These are phyloP conservation scores for Paragyromitra xinjiangensis DNA, from an alignment of 495 filamentous ascomycete species.

Conservation along the genomic window DNA sequence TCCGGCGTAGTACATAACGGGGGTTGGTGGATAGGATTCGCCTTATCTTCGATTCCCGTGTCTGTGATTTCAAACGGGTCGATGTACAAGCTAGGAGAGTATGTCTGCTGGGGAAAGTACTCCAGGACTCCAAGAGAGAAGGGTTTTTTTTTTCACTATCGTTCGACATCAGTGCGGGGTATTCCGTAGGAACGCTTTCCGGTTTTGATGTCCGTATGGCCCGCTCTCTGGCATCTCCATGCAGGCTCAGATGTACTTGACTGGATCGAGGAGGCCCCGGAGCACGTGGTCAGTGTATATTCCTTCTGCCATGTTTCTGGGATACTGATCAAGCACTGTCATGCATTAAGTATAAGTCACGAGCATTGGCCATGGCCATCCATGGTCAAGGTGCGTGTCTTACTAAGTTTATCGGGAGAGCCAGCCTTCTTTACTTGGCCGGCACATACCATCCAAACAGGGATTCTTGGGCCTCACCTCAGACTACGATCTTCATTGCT, in stretches of 20 bases:
- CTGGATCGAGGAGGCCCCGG: constrained; percentile 28
- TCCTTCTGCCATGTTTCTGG: constrained; percentile 15
- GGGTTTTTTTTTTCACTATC: background rate
- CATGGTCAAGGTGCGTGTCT: constrained; percentile 1
- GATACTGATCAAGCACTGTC: constrained; percentile 29
- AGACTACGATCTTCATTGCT: constrained; percentile 20
- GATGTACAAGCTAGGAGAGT: constrained; percentile 1
- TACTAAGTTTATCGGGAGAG: constrained; percentile 25
- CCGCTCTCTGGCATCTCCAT: constrained; percentile 19
- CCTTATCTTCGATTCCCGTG: constrained; percentile 52
- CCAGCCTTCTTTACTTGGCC: constrained; percentile 28
- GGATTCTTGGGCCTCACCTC: constrained; percentile 13
- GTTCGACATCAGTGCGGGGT: constrained; percentile 25
- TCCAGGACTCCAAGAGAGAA: background rate
- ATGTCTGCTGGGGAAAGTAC: background rate
- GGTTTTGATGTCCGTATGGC: constrained; percentile 31
- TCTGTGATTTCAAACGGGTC: constrained; percentile 47
- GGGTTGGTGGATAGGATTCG: constrained; percentile 22
- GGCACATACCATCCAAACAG: constrained; percentile 22
- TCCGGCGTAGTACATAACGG: constrained; percentile 46
- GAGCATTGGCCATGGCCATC: constrained; percentile 26
- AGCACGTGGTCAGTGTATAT: constrained; percentile 26
- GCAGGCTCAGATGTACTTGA: constrained; percentile 12
- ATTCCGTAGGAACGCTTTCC: constrained; percentile 34
- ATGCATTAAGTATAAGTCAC: constrained; percentile 43